Evolutionary conservation across 148 eudicot genomes (phyloP).

Genomic region (Dysphania ambrosioides): DNA sequence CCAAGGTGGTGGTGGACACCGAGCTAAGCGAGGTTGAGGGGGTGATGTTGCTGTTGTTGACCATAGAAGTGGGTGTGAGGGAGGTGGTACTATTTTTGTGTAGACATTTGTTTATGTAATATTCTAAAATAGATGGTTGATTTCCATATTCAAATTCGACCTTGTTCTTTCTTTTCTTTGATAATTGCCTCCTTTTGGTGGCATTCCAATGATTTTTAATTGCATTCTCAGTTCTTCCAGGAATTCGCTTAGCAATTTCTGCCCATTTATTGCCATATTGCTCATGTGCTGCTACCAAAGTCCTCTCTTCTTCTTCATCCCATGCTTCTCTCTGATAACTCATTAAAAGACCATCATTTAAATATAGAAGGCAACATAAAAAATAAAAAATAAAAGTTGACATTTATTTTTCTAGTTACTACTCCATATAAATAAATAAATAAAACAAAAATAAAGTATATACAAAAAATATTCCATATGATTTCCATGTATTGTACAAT

Average conservation of each 20-base stretch:
- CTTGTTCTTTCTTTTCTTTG: slow-evolving; percentile 40
- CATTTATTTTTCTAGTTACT: too few relatives aligned
- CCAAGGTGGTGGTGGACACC: slow-evolving; percentile 18
- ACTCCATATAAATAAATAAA: too few relatives aligned
- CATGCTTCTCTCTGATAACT: slow-evolving; percentile 52
- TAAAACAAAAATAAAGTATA: too few relatives aligned
- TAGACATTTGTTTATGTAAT: slow-evolving; percentile 41
- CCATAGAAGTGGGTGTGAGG: slow-evolving; percentile 11
- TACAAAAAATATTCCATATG: too few relatives aligned
- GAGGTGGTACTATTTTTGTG: background rate
- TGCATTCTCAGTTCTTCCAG: slow-evolving; percentile 65
- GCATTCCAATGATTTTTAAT: slow-evolving; percentile 93
- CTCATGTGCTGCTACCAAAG: slow-evolving; percentile 54
- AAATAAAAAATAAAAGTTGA: too few relatives aligned
- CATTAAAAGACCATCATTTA: too few relatives aligned
- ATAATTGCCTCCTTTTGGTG: slow-evolving; percentile 61
- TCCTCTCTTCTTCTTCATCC: slow-evolving; percentile 74
- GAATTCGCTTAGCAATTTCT: slow-evolving; percentile 62
- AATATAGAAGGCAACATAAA: too few relatives aligned
- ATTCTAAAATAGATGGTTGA: slow-evolving; percentile 46
- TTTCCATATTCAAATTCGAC: background rate
- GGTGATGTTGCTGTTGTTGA: slow-evolving; percentile 10
- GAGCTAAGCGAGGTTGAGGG: slow-evolving; percentile 16
- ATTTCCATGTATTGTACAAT: background rate
- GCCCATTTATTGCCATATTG: slow-evolving; percentile 72